phyloP scores from a whole-genome alignment of 129 eudicot species.

The sunflower (Helianthus annuus) region DNA sequence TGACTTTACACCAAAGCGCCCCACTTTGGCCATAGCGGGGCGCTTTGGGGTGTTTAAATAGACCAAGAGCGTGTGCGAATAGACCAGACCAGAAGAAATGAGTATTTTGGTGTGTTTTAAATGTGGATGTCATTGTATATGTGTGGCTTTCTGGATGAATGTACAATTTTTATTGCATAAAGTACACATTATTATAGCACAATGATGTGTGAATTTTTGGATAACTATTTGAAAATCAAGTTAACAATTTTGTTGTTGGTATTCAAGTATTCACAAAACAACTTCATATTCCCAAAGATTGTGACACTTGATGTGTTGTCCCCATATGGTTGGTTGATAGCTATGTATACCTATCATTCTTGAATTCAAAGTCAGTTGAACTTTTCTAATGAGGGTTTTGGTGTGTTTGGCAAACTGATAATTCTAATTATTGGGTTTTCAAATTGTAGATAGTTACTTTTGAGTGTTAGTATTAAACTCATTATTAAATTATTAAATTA shows the following conservation, averaged over 20 bases:
- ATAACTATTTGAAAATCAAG: neutral
- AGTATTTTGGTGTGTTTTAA: constrained; percentile 10
- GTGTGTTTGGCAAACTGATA: neutral
- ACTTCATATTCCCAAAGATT: constrained; percentile 16
- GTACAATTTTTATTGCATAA: constrained; percentile 5
- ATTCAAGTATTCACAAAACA: constrained; percentile 18
- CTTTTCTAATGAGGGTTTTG: neutral
- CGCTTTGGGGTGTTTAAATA: too few species aligned
- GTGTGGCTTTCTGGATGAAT: neutral
- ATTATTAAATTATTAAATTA: neutral
- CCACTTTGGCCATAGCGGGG: too few species aligned
- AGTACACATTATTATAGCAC: neutral
- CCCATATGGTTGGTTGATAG: constrained; percentile 19
- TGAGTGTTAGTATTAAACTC: neutral
- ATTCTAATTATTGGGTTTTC: neutral
- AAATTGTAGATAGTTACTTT: neutral
- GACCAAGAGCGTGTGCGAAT: too few species aligned
- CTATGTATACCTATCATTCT: constrained; percentile 6
- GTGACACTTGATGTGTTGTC: constrained; percentile 27
- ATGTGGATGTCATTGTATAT: neutral
- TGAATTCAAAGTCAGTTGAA: neutral
- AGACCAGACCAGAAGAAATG: constrained; percentile 15
- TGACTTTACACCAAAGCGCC: too few species aligned
- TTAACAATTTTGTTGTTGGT: constrained; percentile 14
- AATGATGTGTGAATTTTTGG: neutral